Evolutionary conservation across 768 basidiomycete species (phyloP), one percentile per base, ranked within the genome.

Genomic region (Termitomyces sp.): DNA sequence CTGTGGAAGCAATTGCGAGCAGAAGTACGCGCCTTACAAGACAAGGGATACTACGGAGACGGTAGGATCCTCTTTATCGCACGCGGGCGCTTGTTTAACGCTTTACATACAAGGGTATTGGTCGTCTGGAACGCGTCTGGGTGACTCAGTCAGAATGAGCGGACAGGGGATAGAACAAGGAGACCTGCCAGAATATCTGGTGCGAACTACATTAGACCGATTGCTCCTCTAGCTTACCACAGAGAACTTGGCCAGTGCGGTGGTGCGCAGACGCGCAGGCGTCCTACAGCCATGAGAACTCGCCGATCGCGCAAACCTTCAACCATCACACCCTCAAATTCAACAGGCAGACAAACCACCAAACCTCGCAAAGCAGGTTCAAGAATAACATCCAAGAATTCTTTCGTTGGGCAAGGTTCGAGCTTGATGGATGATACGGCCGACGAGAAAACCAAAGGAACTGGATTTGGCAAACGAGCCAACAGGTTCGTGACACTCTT

Each of bases 41-140:
- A 74, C 51, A 82, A 76, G 69, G 91, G 88, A 27, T 93, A 94
- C 67, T 92, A 87, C 53, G 92, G 92, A 1, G 92, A 94, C 69
- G 92, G 91, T 88, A 59, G 37, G 68, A 51, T 34, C 24, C 10
- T 20, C 39, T 27, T 58, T 7, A 7, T 39, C 14, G 27, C 14
- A 20, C 9, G 3, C 26, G 1, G 18, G 5, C 18, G 7, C 9
- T 26, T 27, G 26, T n/a, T 7, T 0, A 1, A 22, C 20, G n/a
- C 24, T 30, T 37, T n/a, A 52, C 37, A 30, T 3, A 22, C 26
- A 24, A 93, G 90, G 91, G 9, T 90, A 86, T 65, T 93, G 90
- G 89, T 93, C 91, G 16, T 83, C 87, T 43, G 91, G 92, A 2
- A 83, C 72, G 16, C 81, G 89, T 47, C 76, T 93, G 13, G 76